Evolutionary conservation across 2,329 filamentous ascomycete species (phyloP), one percentile per base, ranked within the genome.

Genomic region (Pseudogymnoascus sp.): DNA sequence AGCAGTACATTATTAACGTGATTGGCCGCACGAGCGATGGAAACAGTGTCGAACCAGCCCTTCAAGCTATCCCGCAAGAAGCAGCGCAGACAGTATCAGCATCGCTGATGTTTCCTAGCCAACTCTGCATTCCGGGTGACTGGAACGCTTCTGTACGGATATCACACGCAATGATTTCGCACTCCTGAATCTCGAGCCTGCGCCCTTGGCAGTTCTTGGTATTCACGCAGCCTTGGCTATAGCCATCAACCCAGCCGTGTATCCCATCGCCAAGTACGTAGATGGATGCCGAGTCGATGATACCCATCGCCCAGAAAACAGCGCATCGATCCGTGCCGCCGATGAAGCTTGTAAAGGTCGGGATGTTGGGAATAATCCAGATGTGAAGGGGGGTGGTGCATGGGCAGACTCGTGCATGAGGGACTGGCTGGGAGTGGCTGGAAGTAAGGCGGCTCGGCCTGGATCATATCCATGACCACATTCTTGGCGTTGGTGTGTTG

Each of bases 391-490:
- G 35, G 31, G 37, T 10, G 64, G 60, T 6, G 64, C 4, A 66
- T 67, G 11, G 23, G n/a, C n/a, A n/a, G n/a, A n/a, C n/a, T n/a
- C n/a, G n/a, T n/a, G n/a, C n/a, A 3, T 26, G 23, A 5, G 26
- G 26, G 26, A 29, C 4, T 29, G 26, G 26, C 26, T 67, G 26
- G 26, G 5, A 29, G 6, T 29, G 26, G 26, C 26, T 80, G 78
- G 69, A 75, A 79, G 75, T 80, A 81, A 15, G 79, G 79, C 4
- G 81, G 82, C 69, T 81, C 78, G 67, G 80, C 72, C 59, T 64
- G n/a, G 69, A 72, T 64, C 26, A 61, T 56, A 26, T 76, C 77
- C 68, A 78, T 76, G 71, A 76, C 80, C 68, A 79, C 72, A 69
- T 80, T 77, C 69, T 77, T 75, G 3, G 79, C 76, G 37, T 75